phyloP scores from a whole-genome alignment of 2,329 filamentous ascomycete species.

The Epicoccum nigrum region DNA sequence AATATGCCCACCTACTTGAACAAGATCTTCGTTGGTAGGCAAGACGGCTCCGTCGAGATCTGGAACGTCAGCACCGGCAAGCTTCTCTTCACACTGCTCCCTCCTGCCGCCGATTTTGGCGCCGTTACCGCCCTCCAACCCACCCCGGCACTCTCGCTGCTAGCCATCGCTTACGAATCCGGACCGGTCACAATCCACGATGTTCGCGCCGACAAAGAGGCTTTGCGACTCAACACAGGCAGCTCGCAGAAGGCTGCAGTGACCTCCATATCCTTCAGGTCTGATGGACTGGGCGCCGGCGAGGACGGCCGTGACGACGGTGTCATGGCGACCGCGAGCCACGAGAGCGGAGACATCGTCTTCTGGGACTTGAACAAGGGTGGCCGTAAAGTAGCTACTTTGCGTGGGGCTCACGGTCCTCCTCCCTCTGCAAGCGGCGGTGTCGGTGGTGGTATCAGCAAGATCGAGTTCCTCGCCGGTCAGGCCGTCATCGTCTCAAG shows the following conservation, averaged over 20 bases:
- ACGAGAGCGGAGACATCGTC: slow-evolving; percentile 82
- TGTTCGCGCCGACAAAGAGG: slow-evolving; percentile 74
- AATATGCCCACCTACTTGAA: slow-evolving; percentile 96
- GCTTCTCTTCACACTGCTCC: slow-evolving; percentile 86
- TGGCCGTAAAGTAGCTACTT: slow-evolving; percentile 81
- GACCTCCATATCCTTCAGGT: slow-evolving; percentile 86
- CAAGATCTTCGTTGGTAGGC: slow-evolving; percentile 88
- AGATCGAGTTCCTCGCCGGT: slow-evolving; percentile 84
- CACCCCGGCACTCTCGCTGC: slow-evolving; percentile 79
- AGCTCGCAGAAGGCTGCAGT: slow-evolving; percentile 67
- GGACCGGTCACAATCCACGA: slow-evolving; percentile 83
- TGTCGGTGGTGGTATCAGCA: slow-evolving; percentile 79
- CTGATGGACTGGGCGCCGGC: slow-evolving; percentile 85
- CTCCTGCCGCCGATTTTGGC: slow-evolving; percentile 73
- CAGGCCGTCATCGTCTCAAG: slow-evolving; percentile 91
- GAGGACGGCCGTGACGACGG: slow-evolving; percentile 82
- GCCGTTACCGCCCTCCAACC: slow-evolving; percentile 87
- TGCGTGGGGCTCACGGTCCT: slow-evolving; percentile 87
- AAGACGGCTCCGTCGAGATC: slow-evolving; percentile 90
- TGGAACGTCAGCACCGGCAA: slow-evolving; percentile 96
- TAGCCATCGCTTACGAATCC: slow-evolving; percentile 85
- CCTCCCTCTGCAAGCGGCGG: slow-evolving; percentile 61
- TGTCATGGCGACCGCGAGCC: slow-evolving; percentile 90
- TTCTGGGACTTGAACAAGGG: slow-evolving; percentile 96
- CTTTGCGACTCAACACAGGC: slow-evolving; percentile 72